A percentile compares a stretch with the other conserved stretches of the same genome.
Conservation (phyloP, 2,329 filamentous ascomycete species). For the Fusarium subtropicale region DNA sequence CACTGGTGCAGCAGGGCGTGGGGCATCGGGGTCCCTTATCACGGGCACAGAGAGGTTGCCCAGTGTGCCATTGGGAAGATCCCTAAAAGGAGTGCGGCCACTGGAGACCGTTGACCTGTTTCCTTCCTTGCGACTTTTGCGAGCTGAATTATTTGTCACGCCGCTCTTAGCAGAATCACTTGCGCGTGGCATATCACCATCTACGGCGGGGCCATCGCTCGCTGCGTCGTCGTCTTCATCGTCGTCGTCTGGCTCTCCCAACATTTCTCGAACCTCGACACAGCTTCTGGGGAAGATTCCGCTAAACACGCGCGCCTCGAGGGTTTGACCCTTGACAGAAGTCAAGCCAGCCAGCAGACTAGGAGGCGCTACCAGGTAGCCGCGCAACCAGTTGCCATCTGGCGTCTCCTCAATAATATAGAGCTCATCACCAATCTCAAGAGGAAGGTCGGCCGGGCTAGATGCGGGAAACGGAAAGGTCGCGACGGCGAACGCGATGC, state of each 20-base stretch:
- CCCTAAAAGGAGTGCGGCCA: slow-evolving; percentile 50
- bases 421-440: slow-evolving; percentile 97
- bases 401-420: slow-evolving; percentile 99
- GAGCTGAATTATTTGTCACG: slow-evolving; percentile 54
- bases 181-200: slow-evolving; percentile 48
- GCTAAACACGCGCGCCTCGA: slow-evolving; percentile 97
- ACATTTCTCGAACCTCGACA: slow-evolving; percentile 92
- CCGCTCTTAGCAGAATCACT: slow-evolving; percentile 68
- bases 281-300: slow-evolving; percentile 96
- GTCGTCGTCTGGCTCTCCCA: slow-evolving; percentile 76
- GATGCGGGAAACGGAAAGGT: slow-evolving; percentile 92
- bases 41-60: slow-evolving; percentile 61
- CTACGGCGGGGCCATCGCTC: slow-evolving; percentile 50
- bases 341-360: slow-evolving; percentile 92
- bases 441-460: slow-evolving; percentile 88
- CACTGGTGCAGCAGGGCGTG: slow-evolving; percentile 89
- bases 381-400: slow-evolving; percentile 91
- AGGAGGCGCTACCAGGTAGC: slow-evolving; percentile 94
- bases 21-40: slow-evolving; percentile 72
- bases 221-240: slow-evolving; percentile 56
- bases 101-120: slow-evolving; percentile 43
- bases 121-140: slow-evolving; percentile 53
- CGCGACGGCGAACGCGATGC: slow-evolving; percentile 97
- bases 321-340: slow-evolving; percentile 88
- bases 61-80: slow-evolving; percentile 55